phyloP scores from a whole-genome alignment of 192 early-diverging fungal genomes.

The Dimargaris verticillata region DNA sequence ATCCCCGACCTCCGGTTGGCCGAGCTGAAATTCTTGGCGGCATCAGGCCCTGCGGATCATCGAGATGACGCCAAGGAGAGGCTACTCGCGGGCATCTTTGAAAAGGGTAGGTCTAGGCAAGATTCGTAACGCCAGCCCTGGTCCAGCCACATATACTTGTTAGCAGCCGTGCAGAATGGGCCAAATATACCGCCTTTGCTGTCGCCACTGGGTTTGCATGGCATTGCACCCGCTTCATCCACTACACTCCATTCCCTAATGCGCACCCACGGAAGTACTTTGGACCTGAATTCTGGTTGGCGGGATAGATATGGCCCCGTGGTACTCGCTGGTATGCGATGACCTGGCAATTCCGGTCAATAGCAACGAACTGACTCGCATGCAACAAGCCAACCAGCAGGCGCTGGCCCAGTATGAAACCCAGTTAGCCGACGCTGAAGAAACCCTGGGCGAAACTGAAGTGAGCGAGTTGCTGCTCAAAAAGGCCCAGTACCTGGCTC shows the following conservation, averaged over 20 bases:
- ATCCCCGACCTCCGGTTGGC: constrained; percentile 82
- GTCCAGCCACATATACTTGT: constrained; percentile 19
- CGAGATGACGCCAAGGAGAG: constrained; percentile 48
- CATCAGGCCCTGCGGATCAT: constrained; percentile 51
- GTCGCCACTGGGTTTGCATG: background rate
- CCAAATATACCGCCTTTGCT: background rate
- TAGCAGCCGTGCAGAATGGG: constrained; percentile 18
- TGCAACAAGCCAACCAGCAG: constrained; percentile 59
- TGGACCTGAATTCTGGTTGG: background rate
- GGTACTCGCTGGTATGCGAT: constrained; percentile 41
- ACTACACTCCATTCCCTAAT: background rate
- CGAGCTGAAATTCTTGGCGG: constrained; percentile 62
- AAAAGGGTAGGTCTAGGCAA: constrained; percentile 52
- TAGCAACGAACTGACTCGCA: constrained; percentile 23
- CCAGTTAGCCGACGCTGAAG: constrained; percentile 72
- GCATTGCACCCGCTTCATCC: background rate
- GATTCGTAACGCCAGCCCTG: constrained; percentile 17
- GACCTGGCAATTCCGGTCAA: constrained; percentile 47
- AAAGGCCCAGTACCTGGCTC: constrained; percentile 76
- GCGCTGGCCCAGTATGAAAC: constrained; percentile 65
- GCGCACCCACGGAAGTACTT: background rate
- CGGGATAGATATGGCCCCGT: constrained; percentile 71
- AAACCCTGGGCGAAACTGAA: constrained; percentile 89
- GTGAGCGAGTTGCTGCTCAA: constrained; percentile 71
- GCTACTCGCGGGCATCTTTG: constrained; percentile 57